phyloP scores from a whole-genome alignment of 176 grass and related monocot species.

The Areca catechu region DNA sequence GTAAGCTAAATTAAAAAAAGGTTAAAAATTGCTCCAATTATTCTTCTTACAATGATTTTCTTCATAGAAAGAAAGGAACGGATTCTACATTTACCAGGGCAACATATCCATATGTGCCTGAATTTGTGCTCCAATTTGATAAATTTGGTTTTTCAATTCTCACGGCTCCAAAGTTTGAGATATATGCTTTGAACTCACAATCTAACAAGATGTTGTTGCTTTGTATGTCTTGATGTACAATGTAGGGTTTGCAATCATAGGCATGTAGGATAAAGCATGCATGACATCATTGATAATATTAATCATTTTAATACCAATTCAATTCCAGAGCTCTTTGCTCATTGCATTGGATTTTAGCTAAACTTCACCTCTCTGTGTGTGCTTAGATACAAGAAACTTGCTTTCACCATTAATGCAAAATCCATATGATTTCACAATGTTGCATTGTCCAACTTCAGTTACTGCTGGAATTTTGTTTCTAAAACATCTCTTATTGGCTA shows the following conservation, averaged over 20 bases:
- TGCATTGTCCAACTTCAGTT: neutral
- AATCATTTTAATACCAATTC: conserved; percentile 10
- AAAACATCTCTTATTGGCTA: neutral
- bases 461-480: neutral
- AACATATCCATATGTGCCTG: conserved; percentile 5
- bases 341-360: neutral
- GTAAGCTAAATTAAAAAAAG: too few relatives aligned
- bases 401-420: neutral
- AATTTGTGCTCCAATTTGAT: conserved; percentile 22
- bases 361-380: conserved; percentile 14
- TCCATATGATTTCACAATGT: conserved; percentile 3
- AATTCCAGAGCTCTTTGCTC: neutral
- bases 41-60: too few relatives aligned
- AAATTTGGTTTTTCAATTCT: conserved; percentile 4
- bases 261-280: conserved; percentile 3
- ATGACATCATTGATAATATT: conserved; percentile 6
- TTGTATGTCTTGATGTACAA: conserved; percentile 4
- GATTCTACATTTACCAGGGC: neutral
- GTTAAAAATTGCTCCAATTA: neutral
- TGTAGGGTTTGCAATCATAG: neutral
- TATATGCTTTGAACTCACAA: too few relatives aligned
- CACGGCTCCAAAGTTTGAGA: too few relatives aligned
- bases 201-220: conserved; percentile 1
- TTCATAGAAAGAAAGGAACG: too few relatives aligned
- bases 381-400: neutral